Base-by-base conservation (phyloP, 2,329 filamentous ascomycete species). In the Penicillium sp. region DNA sequence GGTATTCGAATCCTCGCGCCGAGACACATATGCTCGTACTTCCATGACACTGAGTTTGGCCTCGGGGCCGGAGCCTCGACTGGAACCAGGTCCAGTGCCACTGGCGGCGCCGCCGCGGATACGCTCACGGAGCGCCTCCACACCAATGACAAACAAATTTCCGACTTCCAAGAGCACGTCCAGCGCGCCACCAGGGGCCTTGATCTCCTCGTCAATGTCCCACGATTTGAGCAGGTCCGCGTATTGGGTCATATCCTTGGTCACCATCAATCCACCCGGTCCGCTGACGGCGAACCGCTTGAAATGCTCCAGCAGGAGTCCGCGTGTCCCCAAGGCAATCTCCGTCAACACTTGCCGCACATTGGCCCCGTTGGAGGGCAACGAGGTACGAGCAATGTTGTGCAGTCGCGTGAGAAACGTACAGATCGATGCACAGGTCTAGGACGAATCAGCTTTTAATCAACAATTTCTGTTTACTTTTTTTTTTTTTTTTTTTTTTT, bases 181-280 rank as follows among this genome's bases (percentile, higher is more conserved):
- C 63, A 97, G 85, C 53, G 86, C 84, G 24, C 82, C 82, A 68
- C 70, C 70, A 2, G 73, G 69, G 7, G 70, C 71, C 53, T 76
- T 75, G 48, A 73, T 67, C n/a, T 90, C 86, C 66, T 87, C 87
- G 52, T 84, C 82, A 41, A 93, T 80, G 27, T 89, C 85, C 91
- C 92, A 98, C 33, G 87, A 87, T 60, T 90, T 87, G 63, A 99
- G 82, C 11, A 96, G 86, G 59, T 93, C 89, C 9, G 90, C 90
- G 74, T 99, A 99, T 71, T 91, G 92, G 35, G 91, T 91, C 73
- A 98, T 93, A 72, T 99, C 95, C 77, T 98, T 96, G 35, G 90
- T 93, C 26, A 98, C 91, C 85, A 97, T 95, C 47, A 99, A 84
- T 2, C 92, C 95, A 59, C 95, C 95, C 0, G 93, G 93, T 41